A percentile compares a stretch with the other conserved stretches of the same genome.
These are phyloP conservation scores for Aschersonia sp. DNA, from an alignment of 2,329 filamentous ascomycete species.

Conservation along the genomic window DNA sequence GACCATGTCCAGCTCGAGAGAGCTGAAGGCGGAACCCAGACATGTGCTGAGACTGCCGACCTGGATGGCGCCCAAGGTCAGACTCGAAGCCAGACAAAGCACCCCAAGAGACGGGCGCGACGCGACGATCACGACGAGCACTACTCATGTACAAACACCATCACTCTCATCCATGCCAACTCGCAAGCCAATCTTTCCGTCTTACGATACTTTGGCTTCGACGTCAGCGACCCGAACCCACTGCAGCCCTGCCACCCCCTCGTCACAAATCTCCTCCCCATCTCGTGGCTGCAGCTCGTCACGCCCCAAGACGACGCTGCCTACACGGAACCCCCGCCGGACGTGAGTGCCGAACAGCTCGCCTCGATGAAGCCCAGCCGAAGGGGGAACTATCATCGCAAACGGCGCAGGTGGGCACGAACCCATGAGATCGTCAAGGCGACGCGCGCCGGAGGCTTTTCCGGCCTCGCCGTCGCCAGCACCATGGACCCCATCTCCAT, in stretches of 20 bases:
- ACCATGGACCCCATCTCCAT: slow-evolving; percentile 70
- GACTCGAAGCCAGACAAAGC: slow-evolving; percentile 3
- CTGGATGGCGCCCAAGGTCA: slow-evolving; percentile 1
- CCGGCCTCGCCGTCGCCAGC: slow-evolving; percentile 70
- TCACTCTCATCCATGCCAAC: slow-evolving; percentile 69
- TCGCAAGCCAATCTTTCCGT: slow-evolving; percentile 78
- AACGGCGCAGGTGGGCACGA: slow-evolving; percentile 69
- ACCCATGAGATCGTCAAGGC: slow-evolving; percentile 60
- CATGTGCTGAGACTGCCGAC: neutral
- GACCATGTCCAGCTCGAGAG: slow-evolving; percentile 2
- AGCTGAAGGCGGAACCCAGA: neutral
- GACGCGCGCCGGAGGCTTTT: slow-evolving; percentile 62
- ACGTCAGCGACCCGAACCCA: slow-evolving; percentile 48
- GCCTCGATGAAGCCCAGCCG: slow-evolving; percentile 66
- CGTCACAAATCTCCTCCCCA: slow-evolving; percentile 61
- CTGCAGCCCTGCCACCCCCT: slow-evolving; percentile 59
- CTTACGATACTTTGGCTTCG: slow-evolving; percentile 81
- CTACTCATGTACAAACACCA: slow-evolving; percentile 57
- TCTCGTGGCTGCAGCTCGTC: slow-evolving; percentile 88
- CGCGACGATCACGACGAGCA: slow-evolving; percentile 45
- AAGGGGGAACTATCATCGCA: slow-evolving; percentile 75
- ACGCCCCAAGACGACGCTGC: slow-evolving; percentile 60
- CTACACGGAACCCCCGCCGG: slow-evolving; percentile 52
- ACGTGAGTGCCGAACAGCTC: slow-evolving; percentile 45
- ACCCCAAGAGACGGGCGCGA: slow-evolving; percentile 13